These are phyloP conservation scores for Beauveria pseudobassiana DNA, from an alignment of 2,329 filamentous ascomycete genomes.

Conservation along the genomic window DNA sequence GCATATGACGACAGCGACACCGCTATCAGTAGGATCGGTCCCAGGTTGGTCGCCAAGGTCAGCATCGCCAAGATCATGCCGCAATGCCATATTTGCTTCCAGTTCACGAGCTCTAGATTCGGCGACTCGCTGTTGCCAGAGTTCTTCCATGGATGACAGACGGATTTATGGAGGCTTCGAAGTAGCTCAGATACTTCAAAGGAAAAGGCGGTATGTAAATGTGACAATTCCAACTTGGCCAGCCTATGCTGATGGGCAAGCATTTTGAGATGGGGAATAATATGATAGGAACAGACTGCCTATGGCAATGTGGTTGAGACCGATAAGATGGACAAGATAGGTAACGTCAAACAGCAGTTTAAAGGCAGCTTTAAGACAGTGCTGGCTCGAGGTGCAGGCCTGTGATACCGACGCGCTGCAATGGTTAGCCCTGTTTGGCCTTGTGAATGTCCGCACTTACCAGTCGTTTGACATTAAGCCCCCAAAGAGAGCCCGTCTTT, in stretches of 20 bases:
- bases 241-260: constrained; percentile 5
- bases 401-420: neutral
- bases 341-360: constrained; percentile 10
- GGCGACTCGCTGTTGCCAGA: constrained; percentile 4
- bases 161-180: constrained; percentile 12
- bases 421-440: neutral
- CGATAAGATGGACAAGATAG: constrained; percentile 10
- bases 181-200: constrained; percentile 6
- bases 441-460: neutral
- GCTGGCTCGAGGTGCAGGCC: neutral
- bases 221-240: neutral
- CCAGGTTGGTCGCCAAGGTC: constrained; percentile 3
- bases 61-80: constrained; percentile 6
- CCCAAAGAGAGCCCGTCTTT: neutral
- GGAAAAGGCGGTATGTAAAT: constrained; percentile 1
- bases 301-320: constrained; percentile 6
- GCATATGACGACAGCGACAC: constrained; percentile 10
- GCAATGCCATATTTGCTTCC: constrained; percentile 6
- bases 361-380: constrained; percentile 5
- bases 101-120: constrained; percentile 3
- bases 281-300: constrained; percentile 1
- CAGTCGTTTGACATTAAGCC: constrained; percentile 1
- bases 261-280: constrained; percentile 9
- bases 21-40: constrained; percentile 6
- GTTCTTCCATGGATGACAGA: constrained; percentile 9